A percentile compares a stretch with the other conserved stretches of the same genome.
phyloP scores from a whole-genome alignment of 78 protist species.

The Creolimax fragrantissima region DNA sequence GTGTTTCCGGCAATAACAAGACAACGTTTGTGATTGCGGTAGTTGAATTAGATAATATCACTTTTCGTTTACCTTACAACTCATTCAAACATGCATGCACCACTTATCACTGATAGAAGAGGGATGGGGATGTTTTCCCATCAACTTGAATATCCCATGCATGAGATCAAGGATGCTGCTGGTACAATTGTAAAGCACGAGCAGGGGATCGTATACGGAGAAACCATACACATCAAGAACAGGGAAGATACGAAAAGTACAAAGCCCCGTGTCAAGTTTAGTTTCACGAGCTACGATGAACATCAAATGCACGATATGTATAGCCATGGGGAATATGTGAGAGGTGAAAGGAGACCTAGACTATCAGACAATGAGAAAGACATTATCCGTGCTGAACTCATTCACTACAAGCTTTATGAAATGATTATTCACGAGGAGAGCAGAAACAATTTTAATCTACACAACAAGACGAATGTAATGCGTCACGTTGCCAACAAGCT shows the following conservation, averaged over 20 bases:
- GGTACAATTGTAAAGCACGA: not conserved
- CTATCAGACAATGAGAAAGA: not conserved
- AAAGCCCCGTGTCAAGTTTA: not conserved
- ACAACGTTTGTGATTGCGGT: too few species aligned
- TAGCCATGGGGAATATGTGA: not conserved
- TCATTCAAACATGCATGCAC: not conserved
- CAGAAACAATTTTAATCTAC: conserved; percentile 1
- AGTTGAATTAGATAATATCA: too few species aligned
- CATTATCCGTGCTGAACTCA: not conserved
- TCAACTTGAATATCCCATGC: not conserved
- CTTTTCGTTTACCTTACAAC: too few species aligned
- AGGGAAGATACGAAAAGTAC: not conserved
- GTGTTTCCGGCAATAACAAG: too few species aligned
- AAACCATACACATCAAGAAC: not conserved
- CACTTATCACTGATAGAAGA: not conserved
- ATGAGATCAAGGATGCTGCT: not conserved
- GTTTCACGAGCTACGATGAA: not conserved
- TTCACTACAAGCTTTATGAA: conserved; percentile 5
- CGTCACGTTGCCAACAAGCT: not conserved
- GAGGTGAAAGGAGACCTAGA: not conserved
- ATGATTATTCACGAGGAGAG: conserved; percentile 16
- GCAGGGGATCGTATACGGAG: not conserved
- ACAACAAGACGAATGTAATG: not conserved
- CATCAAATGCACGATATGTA: not conserved
- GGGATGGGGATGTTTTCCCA: not conserved